Evolutionary conservation across 768 basidiomycete genomes (phyloP), one percentile per base, ranked within the genome.

Genomic region (Boletellus sp.): DNA sequence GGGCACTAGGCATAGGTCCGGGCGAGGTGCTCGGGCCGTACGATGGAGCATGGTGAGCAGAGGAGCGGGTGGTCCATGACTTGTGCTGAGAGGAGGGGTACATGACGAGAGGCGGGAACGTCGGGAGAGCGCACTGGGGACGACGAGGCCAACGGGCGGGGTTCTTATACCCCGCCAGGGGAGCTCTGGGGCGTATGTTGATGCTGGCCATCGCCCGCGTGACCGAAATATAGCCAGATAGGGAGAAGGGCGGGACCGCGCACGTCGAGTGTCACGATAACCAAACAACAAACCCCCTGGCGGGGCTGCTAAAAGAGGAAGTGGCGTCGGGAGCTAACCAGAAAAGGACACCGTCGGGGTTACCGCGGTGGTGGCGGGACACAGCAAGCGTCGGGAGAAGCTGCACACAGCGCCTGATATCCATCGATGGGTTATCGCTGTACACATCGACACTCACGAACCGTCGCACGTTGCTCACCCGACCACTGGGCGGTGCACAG

Each of bases 161-260:
- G 33, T 2, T 64, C 60, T 68, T 70, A 68, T 68, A 70, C 50
- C 55, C 53, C 50, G 48, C 51, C 33, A 28, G 33, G 53, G 42
- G 37, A 2, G 43, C 13, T 51, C 63, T 56, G 56, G 42, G 65
- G 63, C 55, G 60, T 57, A 54, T 50, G 31, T 60, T 47, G 39
- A 36, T 38, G 35, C 40, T 17, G 20, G 23, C 4, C 43, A 36
- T 48, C 40, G 39, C 22, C 33, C 51, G 40, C 33, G 46, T 62
- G 60, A 57, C 36, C 17, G 50, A 7, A 40, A 60, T 54, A 50
- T 56, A 34, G 10, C 56, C 44, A 7, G 13, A 60, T 48, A 32
- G 13, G 51, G 48, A 6, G 31, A 40, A 34, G 36, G 66, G 63
- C 67, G 65, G 67, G 63, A 62, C 45, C 51, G 56, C 61, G 66